A percentile compares a stretch with the other conserved stretches of the same genome.
Evolutionary conservation across 257 asterid species (phyloP).

Genomic region (Solanum bukasovii): DNA sequence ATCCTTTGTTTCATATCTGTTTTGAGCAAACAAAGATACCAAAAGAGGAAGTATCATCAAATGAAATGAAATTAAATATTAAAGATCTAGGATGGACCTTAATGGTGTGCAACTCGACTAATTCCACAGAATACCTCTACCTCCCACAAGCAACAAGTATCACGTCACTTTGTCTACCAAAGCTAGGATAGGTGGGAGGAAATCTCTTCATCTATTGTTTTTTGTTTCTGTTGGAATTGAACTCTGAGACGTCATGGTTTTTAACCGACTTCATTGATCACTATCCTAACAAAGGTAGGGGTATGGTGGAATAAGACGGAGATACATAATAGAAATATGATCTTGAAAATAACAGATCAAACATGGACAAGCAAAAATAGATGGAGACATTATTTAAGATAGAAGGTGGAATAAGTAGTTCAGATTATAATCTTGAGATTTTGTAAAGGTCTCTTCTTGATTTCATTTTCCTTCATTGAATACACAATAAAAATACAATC

Average conservation of each 20-base stretch:
- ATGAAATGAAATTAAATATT: not conserved
- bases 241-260: too few relatives aligned
- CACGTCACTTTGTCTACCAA: not conserved
- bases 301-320: too few relatives aligned
- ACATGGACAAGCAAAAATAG: too few relatives aligned
- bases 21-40: too few relatives aligned
- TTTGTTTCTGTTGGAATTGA: not conserved
- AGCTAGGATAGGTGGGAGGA: not conserved
- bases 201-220: not conserved
- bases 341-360: too few relatives aligned
- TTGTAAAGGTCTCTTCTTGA: not conserved
- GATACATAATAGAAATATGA: too few relatives aligned
- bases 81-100: not conserved
- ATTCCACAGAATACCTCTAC: not conserved
- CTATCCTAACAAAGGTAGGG: too few relatives aligned
- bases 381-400: fast-evolving
- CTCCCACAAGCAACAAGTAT: not conserved
- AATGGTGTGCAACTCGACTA: not conserved
- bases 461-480: not conserved
- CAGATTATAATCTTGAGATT: too few relatives aligned
- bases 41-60: too few relatives aligned
- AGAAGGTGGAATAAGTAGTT: too few relatives aligned
- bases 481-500: not conserved
- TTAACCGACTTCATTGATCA: too few relatives aligned
- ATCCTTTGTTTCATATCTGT: not conserved